A percentile compares a stretch with the other conserved stretches of the same genome.
phyloP scores from a whole-genome alignment of 495 filamentous ascomycete species.

The Penicillium bialowiezense region DNA sequence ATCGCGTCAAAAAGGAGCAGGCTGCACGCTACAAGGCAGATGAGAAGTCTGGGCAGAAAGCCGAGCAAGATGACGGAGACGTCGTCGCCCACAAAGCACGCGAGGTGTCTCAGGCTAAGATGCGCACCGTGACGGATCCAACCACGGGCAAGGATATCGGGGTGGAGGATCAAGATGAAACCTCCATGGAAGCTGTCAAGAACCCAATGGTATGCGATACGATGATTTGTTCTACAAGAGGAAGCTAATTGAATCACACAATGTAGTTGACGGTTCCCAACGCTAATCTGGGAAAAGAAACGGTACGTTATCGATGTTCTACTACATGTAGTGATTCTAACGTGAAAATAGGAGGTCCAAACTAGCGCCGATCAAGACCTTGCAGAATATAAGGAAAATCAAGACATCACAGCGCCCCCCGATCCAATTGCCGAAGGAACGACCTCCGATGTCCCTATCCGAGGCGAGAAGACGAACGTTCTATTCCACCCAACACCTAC shows the following conservation, averaged over 20 bases:
- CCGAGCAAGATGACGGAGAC: slow-evolving; percentile 43
- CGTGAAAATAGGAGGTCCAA: slow-evolving; percentile 46
- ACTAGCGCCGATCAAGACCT: slow-evolving; percentile 60
- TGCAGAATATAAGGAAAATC: slow-evolving; percentile 74
- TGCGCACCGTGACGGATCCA: slow-evolving; percentile 79
- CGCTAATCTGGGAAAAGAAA: slow-evolving; percentile 74
- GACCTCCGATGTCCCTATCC: slow-evolving; percentile 91
- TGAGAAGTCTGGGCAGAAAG: slow-evolving; percentile 33
- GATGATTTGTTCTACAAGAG: not conserved
- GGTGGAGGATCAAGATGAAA: slow-evolving; percentile 75
- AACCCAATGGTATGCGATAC: slow-evolving; percentile 56
- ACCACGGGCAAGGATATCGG: slow-evolving; percentile 80
- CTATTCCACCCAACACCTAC: slow-evolving; percentile 93
- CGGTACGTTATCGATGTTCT: slow-evolving; percentile 40
- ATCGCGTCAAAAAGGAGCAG: slow-evolving; percentile 32
- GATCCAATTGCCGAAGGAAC: slow-evolving; percentile 75
- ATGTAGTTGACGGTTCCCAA: slow-evolving; percentile 78
- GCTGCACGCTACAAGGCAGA: slow-evolving; percentile 24
- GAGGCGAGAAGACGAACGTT: slow-evolving; percentile 92
- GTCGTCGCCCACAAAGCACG: slow-evolving; percentile 36
- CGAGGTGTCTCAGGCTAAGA: slow-evolving; percentile 46
- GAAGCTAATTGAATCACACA: not conserved
- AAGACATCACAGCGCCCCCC: slow-evolving; percentile 88
- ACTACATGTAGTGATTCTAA: not conserved
- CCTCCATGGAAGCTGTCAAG: slow-evolving; percentile 68